phyloP scores from a whole-genome alignment of 2,329 filamentous ascomycete species.

The Geosmithia putterillii region DNA sequence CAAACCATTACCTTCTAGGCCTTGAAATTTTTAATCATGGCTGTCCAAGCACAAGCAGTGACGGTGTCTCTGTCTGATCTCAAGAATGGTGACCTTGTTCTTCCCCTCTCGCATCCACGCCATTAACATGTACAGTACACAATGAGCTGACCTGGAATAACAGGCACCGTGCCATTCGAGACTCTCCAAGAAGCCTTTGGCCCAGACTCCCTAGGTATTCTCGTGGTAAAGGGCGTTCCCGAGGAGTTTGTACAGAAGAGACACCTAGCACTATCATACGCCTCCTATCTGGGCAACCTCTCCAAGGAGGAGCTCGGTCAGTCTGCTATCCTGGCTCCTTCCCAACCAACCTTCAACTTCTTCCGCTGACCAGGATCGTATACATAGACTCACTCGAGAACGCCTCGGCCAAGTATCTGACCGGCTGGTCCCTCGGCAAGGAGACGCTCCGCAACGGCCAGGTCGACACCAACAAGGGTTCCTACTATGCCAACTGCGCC shows the following conservation, averaged over 20 bases:
- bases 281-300: conserved; percentile 79
- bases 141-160: background rate
- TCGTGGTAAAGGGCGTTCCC: conserved; percentile 82
- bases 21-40: background rate
- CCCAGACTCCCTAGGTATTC: conserved; percentile 78
- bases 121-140: background rate
- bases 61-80: conserved; percentile 51
- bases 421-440: conserved; percentile 71
- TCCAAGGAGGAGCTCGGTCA: conserved; percentile 57
- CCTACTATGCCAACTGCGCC: conserved; percentile 74
- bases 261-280: conserved; percentile 65
- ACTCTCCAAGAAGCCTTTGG: conserved; percentile 74
- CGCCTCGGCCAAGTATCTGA: conserved; percentile 48
- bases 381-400: conserved; percentile 42
- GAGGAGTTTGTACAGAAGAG: conserved; percentile 59
- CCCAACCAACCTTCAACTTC: background rate
- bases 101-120: background rate
- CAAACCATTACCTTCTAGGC: too few species aligned
- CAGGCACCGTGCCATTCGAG: conserved; percentile 56
- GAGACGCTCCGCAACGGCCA: conserved; percentile 69
- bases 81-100: conserved; percentile 32
- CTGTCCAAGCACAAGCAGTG: conserved; percentile 36
- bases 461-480: conserved; percentile 71
- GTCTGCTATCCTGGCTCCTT: conserved; percentile 10
- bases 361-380: background rate